A percentile compares a stretch with the other conserved stretches of the same genome.
Evolutionary conservation across 2,329 filamentous ascomycete genomes (phyloP).

Genomic region (Colletotrichum abscissum): DNA sequence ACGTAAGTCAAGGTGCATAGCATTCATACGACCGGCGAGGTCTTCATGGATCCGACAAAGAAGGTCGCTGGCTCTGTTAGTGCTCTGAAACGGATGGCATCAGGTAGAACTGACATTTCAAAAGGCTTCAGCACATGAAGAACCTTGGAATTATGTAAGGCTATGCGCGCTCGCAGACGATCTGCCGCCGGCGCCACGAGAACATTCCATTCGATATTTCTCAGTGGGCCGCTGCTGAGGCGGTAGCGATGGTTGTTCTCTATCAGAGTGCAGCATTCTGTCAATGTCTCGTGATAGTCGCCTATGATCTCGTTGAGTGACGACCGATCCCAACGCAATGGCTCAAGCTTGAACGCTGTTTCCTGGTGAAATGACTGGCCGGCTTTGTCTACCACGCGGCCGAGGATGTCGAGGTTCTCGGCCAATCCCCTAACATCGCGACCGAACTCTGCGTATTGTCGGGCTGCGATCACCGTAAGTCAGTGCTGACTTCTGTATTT

Average conservation of each 20-base stretch:
- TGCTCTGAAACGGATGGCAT: neutral
- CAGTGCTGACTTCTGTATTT: neutral
- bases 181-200: slow-evolving; percentile 48
- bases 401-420: slow-evolving; percentile 45
- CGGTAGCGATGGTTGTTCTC: slow-evolving; percentile 44
- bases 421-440: slow-evolving; percentile 45
- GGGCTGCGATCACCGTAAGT: slow-evolving; percentile 37
- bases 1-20: slow-evolving; percentile 35
- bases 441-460: slow-evolving; percentile 47
- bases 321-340: slow-evolving; percentile 37
- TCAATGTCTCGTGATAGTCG: slow-evolving; percentile 44
- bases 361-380: slow-evolving; percentile 41
- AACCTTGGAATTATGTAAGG: slow-evolving; percentile 49
- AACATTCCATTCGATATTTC: slow-evolving; percentile 50
- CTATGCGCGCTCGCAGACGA: slow-evolving; percentile 44
- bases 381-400: slow-evolving; percentile 42
- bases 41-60: slow-evolving; percentile 40
- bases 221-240: slow-evolving; percentile 40
- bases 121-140: slow-evolving; percentile 48
- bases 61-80: slow-evolving; percentile 43
- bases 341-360: slow-evolving; percentile 34
- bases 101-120: slow-evolving; percentile 44
- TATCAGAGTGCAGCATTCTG: slow-evolving; percentile 46
- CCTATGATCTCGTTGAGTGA: slow-evolving; percentile 43
- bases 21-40: slow-evolving; percentile 30